phyloP scores from a whole-genome alignment of 2,329 filamentous ascomycete genomes.

The Penicillium sp. region DNA sequence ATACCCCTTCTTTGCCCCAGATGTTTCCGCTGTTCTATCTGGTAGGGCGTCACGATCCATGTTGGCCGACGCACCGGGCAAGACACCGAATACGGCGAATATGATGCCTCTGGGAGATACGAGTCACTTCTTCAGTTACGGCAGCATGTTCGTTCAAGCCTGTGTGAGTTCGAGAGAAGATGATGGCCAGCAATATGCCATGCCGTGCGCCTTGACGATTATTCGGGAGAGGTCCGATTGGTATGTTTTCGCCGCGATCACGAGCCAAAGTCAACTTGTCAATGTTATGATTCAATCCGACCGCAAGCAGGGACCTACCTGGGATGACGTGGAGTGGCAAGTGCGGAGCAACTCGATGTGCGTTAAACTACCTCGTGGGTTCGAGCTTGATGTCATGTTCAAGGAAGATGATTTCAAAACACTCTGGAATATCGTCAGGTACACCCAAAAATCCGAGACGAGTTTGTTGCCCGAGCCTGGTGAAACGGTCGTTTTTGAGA shows the following conservation, averaged over 20 bases:
- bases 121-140: slow-evolving; percentile 73
- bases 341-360: slow-evolving; percentile 67
- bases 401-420: slow-evolving; percentile 76
- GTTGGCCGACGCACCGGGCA: slow-evolving; percentile 52
- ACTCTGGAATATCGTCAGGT: slow-evolving; percentile 83
- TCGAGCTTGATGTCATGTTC: slow-evolving; percentile 71
- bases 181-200: slow-evolving; percentile 67
- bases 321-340: slow-evolving; percentile 83
- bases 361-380: slow-evolving; percentile 73
- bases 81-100: slow-evolving; percentile 61
- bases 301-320: slow-evolving; percentile 69
- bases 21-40: slow-evolving; percentile 71
- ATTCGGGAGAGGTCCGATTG: slow-evolving; percentile 70
- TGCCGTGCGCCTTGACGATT: slow-evolving; percentile 77
- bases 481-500: slow-evolving; percentile 71
- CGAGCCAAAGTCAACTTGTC: slow-evolving; percentile 77
- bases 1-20: slow-evolving; percentile 73
- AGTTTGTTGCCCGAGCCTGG: slow-evolving; percentile 70
- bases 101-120: slow-evolving; percentile 79
- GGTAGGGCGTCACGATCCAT: slow-evolving; percentile 54
- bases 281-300: slow-evolving; percentile 73
- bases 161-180: slow-evolving; percentile 72
- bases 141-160: slow-evolving; percentile 73
- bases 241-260: slow-evolving; percentile 71
- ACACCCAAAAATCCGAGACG: slow-evolving; percentile 74